A percentile compares a stretch with the other conserved stretches of the same genome.
Evolutionary conservation across 2,329 filamentous ascomycete species (phyloP).

Genomic region (Hypomyces rosellus): DNA sequence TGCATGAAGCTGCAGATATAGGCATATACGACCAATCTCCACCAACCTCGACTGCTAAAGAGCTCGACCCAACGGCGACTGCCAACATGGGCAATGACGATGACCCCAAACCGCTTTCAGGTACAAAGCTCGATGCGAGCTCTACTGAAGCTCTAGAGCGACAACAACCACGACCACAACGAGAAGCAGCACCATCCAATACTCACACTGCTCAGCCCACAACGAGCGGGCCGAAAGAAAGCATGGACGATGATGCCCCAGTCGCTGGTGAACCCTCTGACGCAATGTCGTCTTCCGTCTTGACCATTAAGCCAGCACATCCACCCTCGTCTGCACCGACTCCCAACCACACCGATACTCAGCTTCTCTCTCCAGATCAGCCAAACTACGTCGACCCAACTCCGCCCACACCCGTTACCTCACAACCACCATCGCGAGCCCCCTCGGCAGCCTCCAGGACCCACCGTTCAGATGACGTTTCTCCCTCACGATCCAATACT

Average conservation of each 20-base stretch:
- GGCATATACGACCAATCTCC: not conserved
- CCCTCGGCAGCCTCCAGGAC: conserved; percentile 49
- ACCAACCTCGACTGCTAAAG: not conserved
- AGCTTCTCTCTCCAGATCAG: conserved; percentile 43
- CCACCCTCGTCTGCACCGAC: conserved; percentile 31
- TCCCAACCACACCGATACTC: conserved; percentile 28
- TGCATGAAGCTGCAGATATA: not conserved
- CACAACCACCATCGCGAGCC: conserved; percentile 53
- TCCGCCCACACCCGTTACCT: conserved; percentile 48
- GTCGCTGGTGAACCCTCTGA: conserved; percentile 18
- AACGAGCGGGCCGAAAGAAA: conserved; percentile 18
- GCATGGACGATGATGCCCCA: not conserved
- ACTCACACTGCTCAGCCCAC: not conserved
- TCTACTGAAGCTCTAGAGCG: not conserved
- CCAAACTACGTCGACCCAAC: conserved; percentile 51
- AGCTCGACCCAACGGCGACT: not conserved
- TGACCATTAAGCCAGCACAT: conserved; percentile 43
- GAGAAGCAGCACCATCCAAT: not conserved
- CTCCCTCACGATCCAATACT: conserved; percentile 48
- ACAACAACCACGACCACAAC: not conserved
- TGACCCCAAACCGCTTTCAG: conserved; percentile 1
- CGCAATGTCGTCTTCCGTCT: conserved; percentile 39
- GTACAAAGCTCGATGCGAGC: conserved; percentile 1
- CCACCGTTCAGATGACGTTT: conserved; percentile 37
- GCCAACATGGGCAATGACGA: conserved; percentile 8